Percentiles rank a stretch among this genome's conserved stretches.
These are phyloP conservation scores for Penicillium nordicum DNA, from an alignment of 2,329 filamentous ascomycete species.

Conservation along the genomic window DNA sequence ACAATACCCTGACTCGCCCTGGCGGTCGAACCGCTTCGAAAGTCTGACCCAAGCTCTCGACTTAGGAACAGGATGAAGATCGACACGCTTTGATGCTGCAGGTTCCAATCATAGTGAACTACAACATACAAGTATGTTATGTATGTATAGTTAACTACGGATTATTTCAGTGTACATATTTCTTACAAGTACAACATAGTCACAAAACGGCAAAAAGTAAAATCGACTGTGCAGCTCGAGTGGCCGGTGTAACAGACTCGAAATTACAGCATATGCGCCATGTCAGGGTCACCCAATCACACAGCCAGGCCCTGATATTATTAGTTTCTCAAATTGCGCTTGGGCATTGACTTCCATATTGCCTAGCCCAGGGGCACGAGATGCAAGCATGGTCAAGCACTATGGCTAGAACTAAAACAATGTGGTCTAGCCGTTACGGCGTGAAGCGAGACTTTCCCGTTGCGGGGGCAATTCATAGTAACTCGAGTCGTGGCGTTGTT, in stretches of 20 bases:
- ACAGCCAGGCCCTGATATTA: not conserved
- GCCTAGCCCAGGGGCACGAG: constrained; percentile 5
- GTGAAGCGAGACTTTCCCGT: constrained; percentile 13
- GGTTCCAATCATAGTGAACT: not conserved
- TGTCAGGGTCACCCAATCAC: constrained; percentile 3
- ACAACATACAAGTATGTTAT: not conserved
- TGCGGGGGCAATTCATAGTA: constrained; percentile 9
- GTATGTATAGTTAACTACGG: not conserved
- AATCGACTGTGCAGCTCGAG: not conserved
- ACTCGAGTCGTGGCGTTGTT: not conserved
- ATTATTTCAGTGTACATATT: not conserved
- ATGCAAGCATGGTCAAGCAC: constrained; percentile 20
- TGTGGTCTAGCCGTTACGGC: constrained; percentile 9
- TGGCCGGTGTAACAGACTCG: not conserved
- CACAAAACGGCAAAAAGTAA: not conserved
- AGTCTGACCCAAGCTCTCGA: constrained; percentile 8
- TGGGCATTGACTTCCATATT: constrained; percentile 2
- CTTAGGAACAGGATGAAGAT: constrained; percentile 13
- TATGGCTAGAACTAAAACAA: constrained; percentile 4
- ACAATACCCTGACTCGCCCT: not conserved
- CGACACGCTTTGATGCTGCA: constrained; percentile 2
- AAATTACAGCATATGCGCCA: not conserved
- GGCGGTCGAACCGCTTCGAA: constrained; percentile 10
- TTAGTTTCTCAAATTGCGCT: not conserved
- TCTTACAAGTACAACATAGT: not conserved